A percentile compares a stretch with the other conserved stretches of the same genome.
Conservation (phyloP, 1,284 basidiomycete species). For the Baeospora myosura region DNA sequence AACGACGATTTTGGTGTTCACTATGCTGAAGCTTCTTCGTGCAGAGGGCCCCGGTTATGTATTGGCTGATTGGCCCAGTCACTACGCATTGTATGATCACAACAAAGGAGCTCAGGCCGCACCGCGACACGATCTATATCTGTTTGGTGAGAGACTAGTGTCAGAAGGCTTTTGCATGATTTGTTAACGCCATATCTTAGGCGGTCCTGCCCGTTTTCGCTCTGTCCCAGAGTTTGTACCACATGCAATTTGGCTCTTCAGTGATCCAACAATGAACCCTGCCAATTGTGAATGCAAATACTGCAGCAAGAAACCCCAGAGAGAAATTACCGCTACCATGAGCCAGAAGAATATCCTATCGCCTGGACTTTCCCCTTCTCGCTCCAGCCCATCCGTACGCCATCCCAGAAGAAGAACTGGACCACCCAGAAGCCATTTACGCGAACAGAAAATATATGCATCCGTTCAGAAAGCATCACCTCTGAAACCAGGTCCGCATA, state of each 20-base stretch:
- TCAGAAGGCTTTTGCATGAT: conserved; percentile 3
- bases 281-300: conserved; percentile 71
- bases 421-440: conserved; percentile 6
- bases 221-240: conserved; percentile 76
- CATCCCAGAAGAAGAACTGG: neutral
- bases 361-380: conserved; percentile 15
- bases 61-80: conserved; percentile 54
- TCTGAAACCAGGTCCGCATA: conserved; percentile 22
- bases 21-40: conserved; percentile 3
- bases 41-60: conserved; percentile 52
- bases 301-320: conserved; percentile 62
- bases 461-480: conserved; percentile 44
- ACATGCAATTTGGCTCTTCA: conserved; percentile 72
- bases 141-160: conserved; percentile 49
- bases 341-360: conserved; percentile 34
- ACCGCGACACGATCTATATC: conserved; percentile 70
- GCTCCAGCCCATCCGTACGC: conserved; percentile 2
- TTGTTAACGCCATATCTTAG: conserved; percentile 30
- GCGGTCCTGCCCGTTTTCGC: conserved; percentile 48
- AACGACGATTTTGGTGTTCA: neutral
- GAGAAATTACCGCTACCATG: conserved; percentile 56
- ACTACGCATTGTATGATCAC: conserved; percentile 70
- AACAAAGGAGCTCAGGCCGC: conserved; percentile 48
- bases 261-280: conserved; percentile 39
- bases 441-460: conserved; percentile 36